Percentiles rank a stretch among this genome's conserved stretches.
Conservation (phyloP, 1,284 basidiomycete species). For the Stygiomarasmius scandens region DNA sequence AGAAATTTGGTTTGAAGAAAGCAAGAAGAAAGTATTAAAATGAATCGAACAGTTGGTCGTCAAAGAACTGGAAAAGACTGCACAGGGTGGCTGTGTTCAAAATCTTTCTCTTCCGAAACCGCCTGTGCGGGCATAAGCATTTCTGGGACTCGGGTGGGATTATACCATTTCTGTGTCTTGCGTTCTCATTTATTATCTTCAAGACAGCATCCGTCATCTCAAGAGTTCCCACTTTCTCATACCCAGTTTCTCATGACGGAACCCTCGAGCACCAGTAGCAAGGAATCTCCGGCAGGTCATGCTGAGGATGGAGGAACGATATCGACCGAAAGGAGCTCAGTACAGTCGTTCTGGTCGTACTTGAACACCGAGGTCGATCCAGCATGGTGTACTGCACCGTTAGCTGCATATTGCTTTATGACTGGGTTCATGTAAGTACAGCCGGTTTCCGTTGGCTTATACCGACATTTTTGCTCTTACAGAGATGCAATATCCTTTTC, state of each 20-base stretch:
- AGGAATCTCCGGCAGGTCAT: neutral
- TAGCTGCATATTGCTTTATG: conserved; percentile 29
- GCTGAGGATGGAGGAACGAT: neutral
- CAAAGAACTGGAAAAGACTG: neutral
- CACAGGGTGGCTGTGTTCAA: neutral
- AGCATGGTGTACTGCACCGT: conserved; percentile 19
- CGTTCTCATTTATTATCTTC: no score
- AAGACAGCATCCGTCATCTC: no score
- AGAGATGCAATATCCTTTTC: conserved; percentile 65
- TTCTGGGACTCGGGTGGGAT: no score
- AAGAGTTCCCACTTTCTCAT: no score
- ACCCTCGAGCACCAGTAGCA: neutral
- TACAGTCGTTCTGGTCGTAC: neutral
- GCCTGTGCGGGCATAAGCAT: no score
- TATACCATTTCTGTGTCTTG: no score
- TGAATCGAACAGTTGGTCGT: neutral
- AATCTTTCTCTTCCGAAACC: neutral
- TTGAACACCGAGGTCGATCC: conserved; percentile 22
- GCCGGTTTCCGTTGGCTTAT: neutral
- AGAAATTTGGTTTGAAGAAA: neutral
- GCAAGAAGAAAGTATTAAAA: neutral
- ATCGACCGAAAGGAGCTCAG: neutral
- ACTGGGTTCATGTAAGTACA: conserved; percentile 28
- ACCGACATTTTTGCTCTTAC: neutral
- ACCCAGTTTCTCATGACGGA: neutral